Percentiles rank a stretch among this genome's conserved stretches.
phyloP scores from a whole-genome alignment of 306 rosid genomes.

The Pyrus betulifolia region DNA sequence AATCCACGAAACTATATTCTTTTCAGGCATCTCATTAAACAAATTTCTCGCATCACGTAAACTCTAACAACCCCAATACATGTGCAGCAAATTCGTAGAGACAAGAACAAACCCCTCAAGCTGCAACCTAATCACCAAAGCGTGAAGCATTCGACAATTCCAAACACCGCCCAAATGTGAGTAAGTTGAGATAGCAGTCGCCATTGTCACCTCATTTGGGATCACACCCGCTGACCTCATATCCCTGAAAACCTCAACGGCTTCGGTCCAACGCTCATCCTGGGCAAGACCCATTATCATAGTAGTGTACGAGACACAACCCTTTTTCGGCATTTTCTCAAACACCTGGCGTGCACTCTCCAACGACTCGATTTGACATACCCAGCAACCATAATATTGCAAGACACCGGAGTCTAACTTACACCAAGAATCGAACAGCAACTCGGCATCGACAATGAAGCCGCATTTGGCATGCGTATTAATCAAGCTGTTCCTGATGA shows the following conservation, averaged over 20 bases:
- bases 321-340: constrained; percentile 53
- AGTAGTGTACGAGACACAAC: constrained; percentile 70
- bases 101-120: constrained; percentile 47
- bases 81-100: constrained; percentile 69
- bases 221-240: constrained; percentile 51
- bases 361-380: constrained; percentile 48
- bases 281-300: constrained; percentile 78
- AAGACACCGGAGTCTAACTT: constrained; percentile 52
- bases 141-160: constrained; percentile 63
- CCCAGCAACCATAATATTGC: constrained; percentile 78
- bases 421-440: constrained; percentile 38
- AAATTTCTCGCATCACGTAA: constrained; percentile 50
- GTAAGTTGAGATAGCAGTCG: constrained; percentile 56
- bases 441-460: constrained; percentile 35
- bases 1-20: constrained; percentile 73
- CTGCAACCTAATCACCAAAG: constrained; percentile 41
- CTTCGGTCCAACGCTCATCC: constrained; percentile 51
- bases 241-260: constrained; percentile 59
- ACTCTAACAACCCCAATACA: constrained; percentile 59
- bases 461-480: constrained; percentile 69
- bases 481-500: constrained; percentile 59
- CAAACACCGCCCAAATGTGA: constrained; percentile 49
- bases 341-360: constrained; percentile 59
- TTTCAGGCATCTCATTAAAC: constrained; percentile 57
- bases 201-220: constrained; percentile 66